These are phyloP conservation scores for Caryopteris hybrid DNA, from an alignment of 305 asterid genomes.

Conservation along the genomic window DNA sequence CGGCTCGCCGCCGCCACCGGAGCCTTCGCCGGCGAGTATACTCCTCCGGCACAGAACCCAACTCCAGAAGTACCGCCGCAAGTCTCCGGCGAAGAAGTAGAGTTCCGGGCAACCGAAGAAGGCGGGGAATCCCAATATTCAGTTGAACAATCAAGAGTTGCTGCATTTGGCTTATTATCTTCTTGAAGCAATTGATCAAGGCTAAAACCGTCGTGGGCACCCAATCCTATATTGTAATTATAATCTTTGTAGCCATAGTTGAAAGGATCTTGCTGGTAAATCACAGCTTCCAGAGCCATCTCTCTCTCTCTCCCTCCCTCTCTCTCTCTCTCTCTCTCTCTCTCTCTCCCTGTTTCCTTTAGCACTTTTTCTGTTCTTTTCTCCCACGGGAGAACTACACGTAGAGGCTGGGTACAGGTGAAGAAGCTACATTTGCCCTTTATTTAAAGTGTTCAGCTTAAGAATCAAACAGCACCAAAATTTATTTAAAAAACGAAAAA, in stretches of 20 bases:
- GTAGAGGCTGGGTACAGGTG: slow-evolving; percentile 16
- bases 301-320: background rate
- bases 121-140: slow-evolving; percentile 26
- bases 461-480: too few relatives aligned
- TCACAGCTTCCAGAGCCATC: slow-evolving; percentile 49
- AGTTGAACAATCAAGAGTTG: background rate
- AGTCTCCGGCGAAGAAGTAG: slow-evolving; percentile 26
- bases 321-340: background rate
- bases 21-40: background rate
- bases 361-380: too few relatives aligned
- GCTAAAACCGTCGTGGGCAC: slow-evolving; percentile 7
- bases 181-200: background rate
- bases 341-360: background rate
- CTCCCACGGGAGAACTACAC: background rate
- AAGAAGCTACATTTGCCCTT: too few relatives aligned
- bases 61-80: too few relatives aligned
- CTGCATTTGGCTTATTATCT: slow-evolving; percentile 10
- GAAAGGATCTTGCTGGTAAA: slow-evolving; percentile 51
- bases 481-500: too few relatives aligned
- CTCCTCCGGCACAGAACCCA: too few relatives aligned
- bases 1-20: slow-evolving; percentile 17
- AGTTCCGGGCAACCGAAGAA: slow-evolving; percentile 15
- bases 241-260: slow-evolving; percentile 27
- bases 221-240: slow-evolving; percentile 3
- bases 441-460: slow-evolving; percentile 23